phyloP scores from a whole-genome alignment of 1,139 yeast genomes.

The Yarrowia galli region DNA sequence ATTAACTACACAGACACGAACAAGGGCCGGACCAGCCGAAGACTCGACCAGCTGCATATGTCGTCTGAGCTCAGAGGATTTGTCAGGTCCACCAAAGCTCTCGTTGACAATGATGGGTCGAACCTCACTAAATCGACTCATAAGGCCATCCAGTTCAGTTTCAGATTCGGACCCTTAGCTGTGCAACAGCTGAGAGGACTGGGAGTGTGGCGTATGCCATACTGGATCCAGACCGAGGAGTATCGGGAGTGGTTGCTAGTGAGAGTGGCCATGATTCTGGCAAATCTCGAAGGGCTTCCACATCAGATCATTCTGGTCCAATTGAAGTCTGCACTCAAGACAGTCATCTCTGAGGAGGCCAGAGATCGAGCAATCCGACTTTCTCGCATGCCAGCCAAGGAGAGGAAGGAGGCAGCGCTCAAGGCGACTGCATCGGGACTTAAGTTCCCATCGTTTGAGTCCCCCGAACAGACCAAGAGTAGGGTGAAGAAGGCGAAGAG shows the following conservation, averaged over 20 bases:
- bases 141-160: neutral
- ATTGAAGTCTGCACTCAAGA: neutral
- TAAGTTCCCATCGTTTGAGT: neutral
- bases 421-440: neutral
- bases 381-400: neutral
- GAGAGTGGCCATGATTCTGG: neutral
- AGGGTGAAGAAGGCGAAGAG: neutral
- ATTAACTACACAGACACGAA: neutral
- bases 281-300: neutral
- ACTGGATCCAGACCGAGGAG: neutral
- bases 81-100: neutral
- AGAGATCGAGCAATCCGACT: neutral
- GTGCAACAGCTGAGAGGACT: neutral
- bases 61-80: neutral
- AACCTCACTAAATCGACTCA: neutral
- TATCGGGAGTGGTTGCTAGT: neutral
- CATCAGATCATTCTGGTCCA: neutral
- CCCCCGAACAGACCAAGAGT: neutral
- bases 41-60: neutral
- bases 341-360: slow-evolving; percentile 15
- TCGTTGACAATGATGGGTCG: neutral
- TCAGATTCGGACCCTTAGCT: neutral
- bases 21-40: neutral
- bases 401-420: neutral
- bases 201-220: neutral